A percentile compares a stretch with the other conserved stretches of the same genome.
phyloP scores from a whole-genome alignment of 2,329 filamentous ascomycete species.

The Neodidymelliopsis sp. region DNA sequence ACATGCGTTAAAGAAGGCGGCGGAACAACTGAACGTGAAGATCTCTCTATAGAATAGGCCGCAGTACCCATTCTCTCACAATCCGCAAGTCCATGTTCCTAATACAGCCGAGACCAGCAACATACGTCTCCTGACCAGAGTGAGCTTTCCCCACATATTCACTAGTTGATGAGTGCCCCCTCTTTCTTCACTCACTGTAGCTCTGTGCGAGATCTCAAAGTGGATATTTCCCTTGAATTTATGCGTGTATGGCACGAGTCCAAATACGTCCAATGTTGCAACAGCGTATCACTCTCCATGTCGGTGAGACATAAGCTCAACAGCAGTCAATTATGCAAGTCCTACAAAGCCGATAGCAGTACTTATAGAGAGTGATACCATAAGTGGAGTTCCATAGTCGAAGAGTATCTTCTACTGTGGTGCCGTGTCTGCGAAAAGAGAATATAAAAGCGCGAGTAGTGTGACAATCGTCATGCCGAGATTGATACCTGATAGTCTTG shows the following conservation, averaged over 20 bases:
- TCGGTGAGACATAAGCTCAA: slow-evolving; percentile 2
- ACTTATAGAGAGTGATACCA: slow-evolving; percentile 24
- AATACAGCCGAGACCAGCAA: background rate
- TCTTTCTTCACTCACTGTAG: slow-evolving; percentile 1
- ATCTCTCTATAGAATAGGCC: background rate
- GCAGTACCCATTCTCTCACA: background rate
- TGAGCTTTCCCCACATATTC: slow-evolving; percentile 2
- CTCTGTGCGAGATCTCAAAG: slow-evolving; percentile 13
- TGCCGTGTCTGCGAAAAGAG: slow-evolving; percentile 12
- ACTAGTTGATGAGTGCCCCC: background rate
- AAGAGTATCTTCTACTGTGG: slow-evolving; percentile 31
- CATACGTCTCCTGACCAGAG: background rate
- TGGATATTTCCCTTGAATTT: slow-evolving; percentile 20
- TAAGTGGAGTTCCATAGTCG: slow-evolving; percentile 23
- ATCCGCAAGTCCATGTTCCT: background rate
- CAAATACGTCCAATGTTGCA: slow-evolving; percentile 21
- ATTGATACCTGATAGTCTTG: slow-evolving; percentile 18
- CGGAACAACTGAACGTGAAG: slow-evolving; percentile 11
- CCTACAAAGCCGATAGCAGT: slow-evolving; percentile 24
- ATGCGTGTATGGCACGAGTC: slow-evolving; percentile 24
- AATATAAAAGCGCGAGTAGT: slow-evolving; percentile 24
- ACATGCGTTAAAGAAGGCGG: slow-evolving; percentile 9
- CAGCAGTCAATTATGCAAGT: slow-evolving; percentile 14
- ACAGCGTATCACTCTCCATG: slow-evolving; percentile 21
- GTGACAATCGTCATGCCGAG: slow-evolving; percentile 25